These are phyloP conservation scores for Rhizopus arrhizus DNA, from an alignment of 371 early-diverging fungal species.

Conservation along the genomic window DNA sequence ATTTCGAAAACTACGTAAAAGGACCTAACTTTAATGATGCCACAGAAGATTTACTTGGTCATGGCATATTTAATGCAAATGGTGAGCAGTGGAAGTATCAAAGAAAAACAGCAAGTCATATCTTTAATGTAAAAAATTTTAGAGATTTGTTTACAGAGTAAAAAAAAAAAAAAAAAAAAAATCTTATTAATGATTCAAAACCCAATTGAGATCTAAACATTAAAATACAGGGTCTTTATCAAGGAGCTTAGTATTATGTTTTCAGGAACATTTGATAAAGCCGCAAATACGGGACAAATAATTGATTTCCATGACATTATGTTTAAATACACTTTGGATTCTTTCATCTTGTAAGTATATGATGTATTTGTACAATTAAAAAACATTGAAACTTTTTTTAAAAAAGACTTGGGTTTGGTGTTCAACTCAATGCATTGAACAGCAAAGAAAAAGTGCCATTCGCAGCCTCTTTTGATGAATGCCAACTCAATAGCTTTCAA, in stretches of 20 bases:
- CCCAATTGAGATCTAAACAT: neutral
- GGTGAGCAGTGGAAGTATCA: slow-evolving; percentile 49
- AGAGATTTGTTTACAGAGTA: slow-evolving; percentile 54
- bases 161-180: slow-evolving; percentile 22
- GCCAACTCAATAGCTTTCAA: slow-evolving; percentile 41
- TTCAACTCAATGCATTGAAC: slow-evolving; percentile 42
- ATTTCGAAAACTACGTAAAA: slow-evolving; percentile 37
- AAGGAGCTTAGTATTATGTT: slow-evolving; percentile 32
- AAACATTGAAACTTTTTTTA: neutral
- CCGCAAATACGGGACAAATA: slow-evolving; percentile 29
- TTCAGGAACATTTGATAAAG: slow-evolving; percentile 32
- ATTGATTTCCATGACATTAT: slow-evolving; percentile 66
- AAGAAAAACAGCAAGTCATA: slow-evolving; percentile 47
- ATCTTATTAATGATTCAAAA: neutral
- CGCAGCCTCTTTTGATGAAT: slow-evolving; percentile 55
- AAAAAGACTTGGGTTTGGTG: slow-evolving; percentile 48
- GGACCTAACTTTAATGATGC: slow-evolving; percentile 31
- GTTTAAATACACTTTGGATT: slow-evolving; percentile 62
- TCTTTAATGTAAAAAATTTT: slow-evolving; percentile 58
- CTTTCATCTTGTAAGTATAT: slow-evolving; percentile 51
- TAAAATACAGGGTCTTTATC: slow-evolving; percentile 36
- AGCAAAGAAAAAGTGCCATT: slow-evolving; percentile 44
- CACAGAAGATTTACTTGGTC: slow-evolving; percentile 29
- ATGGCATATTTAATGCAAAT: slow-evolving; percentile 47
- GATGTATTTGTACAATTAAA: slow-evolving; percentile 6